These are phyloP conservation scores for Megacollybia marginata DNA, from an alignment of 768 basidiomycete genomes.

Conservation along the genomic window DNA sequence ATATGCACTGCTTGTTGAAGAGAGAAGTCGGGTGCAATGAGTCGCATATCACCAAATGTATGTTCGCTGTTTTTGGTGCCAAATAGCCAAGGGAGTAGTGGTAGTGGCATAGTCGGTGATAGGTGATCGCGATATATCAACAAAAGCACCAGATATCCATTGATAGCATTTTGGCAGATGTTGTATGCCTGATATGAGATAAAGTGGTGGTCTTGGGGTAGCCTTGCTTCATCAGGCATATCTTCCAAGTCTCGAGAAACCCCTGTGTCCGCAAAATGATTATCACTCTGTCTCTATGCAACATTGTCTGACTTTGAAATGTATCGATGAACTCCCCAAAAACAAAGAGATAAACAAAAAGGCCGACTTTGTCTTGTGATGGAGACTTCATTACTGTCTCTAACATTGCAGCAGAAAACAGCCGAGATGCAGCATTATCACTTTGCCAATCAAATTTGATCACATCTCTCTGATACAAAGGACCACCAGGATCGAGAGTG, in stretches of 20 bases:
- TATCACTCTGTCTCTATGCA: slow-evolving; percentile 17
- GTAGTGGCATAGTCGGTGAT: slow-evolving; percentile 15
- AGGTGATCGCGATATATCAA: slow-evolving; percentile 27
- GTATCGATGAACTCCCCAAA: no score
- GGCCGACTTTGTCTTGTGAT: slow-evolving; percentile 28
- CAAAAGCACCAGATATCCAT: slow-evolving; percentile 24
- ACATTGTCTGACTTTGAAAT: slow-evolving; percentile 23
- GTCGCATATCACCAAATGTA: slow-evolving; percentile 27
- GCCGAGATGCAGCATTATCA: slow-evolving; percentile 28
- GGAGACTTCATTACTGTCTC: slow-evolving; percentile 14
- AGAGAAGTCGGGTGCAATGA: no score
- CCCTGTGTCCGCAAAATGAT: slow-evolving; percentile 22
- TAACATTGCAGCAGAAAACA: slow-evolving; percentile 28
- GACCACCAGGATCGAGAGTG: slow-evolving; percentile 7
- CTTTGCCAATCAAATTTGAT: no score
- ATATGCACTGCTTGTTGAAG: slow-evolving; percentile 18
- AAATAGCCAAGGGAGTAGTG: slow-evolving; percentile 28
- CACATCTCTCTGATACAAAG: slow-evolving; percentile 18
- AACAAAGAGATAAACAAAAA: no score
- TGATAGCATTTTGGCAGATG: slow-evolving; percentile 15
- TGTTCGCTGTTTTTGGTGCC: slow-evolving; percentile 28
- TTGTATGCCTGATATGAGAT: no score
- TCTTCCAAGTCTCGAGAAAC: slow-evolving; percentile 23
- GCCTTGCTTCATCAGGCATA: slow-evolving; percentile 12
- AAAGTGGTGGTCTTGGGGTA: slow-evolving; percentile 18